Conservation (phyloP, 768 basidiomycete genomes). For the Russula olivacea region DNA sequence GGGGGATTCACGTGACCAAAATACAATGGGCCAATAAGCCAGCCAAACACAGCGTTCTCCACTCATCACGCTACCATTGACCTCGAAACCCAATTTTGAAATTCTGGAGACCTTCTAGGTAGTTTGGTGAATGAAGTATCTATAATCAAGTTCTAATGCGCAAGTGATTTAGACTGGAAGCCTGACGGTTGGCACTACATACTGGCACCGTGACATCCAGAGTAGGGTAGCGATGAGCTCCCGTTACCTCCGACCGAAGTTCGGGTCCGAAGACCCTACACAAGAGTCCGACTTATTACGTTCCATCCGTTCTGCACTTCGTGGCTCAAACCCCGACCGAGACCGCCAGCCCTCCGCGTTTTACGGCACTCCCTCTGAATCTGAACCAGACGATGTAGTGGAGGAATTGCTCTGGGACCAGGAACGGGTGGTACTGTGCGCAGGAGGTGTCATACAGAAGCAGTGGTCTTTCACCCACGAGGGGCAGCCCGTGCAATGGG, state of each 20-base stretch:
- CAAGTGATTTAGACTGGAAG: not conserved
- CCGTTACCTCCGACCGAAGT: constrained; percentile 15
- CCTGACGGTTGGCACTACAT: not conserved
- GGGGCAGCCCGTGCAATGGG: constrained; percentile 68
- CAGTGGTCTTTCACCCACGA: constrained; percentile 74
- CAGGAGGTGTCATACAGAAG: constrained; percentile 61
- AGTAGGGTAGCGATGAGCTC: constrained; percentile 4
- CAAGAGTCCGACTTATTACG: constrained; percentile 42
- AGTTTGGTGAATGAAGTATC: not conserved
- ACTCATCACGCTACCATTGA: not conserved
- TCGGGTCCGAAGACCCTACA: constrained; percentile 3
- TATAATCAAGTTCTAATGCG: not conserved
- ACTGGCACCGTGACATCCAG: no score
- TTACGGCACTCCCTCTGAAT: constrained; percentile 8
- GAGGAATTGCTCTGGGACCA: constrained; percentile 69
- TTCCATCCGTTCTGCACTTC: constrained; percentile 55
- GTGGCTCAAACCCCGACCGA: constrained; percentile 34
- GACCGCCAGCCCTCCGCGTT: constrained; percentile 4
- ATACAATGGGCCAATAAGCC: no score
- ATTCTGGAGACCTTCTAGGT: not conserved
- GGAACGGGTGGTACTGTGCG: constrained; percentile 53
- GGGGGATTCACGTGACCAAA: no score
- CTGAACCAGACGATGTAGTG: constrained; percentile 34
- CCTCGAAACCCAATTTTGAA: not conserved
- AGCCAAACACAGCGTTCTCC: no score